Base-by-base conservation (phyloP, 495 filamentous ascomycete species). In the Entonaema liquescens region DNA sequence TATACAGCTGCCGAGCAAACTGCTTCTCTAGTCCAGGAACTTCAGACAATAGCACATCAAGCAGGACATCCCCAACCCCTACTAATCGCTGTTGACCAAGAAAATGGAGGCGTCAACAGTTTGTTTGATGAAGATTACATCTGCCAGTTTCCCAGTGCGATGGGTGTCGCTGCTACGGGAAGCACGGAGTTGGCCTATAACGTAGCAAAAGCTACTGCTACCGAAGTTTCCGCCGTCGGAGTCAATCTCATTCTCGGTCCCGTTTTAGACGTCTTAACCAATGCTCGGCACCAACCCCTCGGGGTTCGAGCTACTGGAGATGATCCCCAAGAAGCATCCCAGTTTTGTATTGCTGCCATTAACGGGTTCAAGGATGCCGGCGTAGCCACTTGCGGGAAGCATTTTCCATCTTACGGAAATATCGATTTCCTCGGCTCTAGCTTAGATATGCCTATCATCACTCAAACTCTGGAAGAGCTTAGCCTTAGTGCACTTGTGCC, bases 51-150 rank as follows among this genome's bases (percentile, higher is more conserved):
- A 75, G 93, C 93, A 26, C 90, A 91, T 74, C 84, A 95, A 82
- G 91, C 93, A 59, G 92, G 93, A 44, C 93, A 97, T 77, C 90
- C 90, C 2, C 89, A 94, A 2, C 93, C 93, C 12, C 81, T 97
- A 26, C 82, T 93, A 61, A 97, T 97, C 72, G 92, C 91, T 13
- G 75, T 97, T 36, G 93, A 97, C 76, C 93, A 97, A 73, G 93
- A 97, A 77, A 97, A 97, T 91, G 93, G 93, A 53, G 93, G 93
- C 3, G 93, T 97, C 74, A 97, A 97, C 80, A 95, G 92, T 78
- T 84, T 97, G 15, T 97, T 93, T 74, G 93, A 97, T 81, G 92
- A 95, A 69, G 91, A 93, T 65, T 94, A 92, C 78, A 92, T 97
- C 70, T 91, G 92, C 64, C 93, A 97, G 75, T 97, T 94, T 69